Conservation (phyloP, 2,329 filamentous ascomycete genomes). For the Neocucurbitaria cava region DNA sequence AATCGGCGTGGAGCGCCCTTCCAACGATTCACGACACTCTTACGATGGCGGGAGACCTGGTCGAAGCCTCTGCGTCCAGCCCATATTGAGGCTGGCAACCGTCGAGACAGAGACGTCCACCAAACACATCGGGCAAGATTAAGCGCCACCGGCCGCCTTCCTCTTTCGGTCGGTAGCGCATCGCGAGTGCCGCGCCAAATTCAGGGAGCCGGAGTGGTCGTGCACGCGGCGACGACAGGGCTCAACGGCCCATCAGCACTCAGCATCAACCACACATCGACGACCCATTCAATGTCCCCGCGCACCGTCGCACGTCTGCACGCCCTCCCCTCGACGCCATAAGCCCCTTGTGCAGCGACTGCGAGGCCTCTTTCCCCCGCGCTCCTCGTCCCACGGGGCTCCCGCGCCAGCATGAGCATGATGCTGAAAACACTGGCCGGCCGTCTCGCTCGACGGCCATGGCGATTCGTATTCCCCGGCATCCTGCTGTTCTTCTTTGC, state of each 20-base stretch:
- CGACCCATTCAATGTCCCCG: constrained; percentile 19
- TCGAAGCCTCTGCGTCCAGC: too few relatives aligned
- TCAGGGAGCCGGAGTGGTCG: constrained; percentile 19
- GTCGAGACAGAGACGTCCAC: background rate
- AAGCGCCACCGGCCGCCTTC: constrained; percentile 8
- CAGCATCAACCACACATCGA: constrained; percentile 8
- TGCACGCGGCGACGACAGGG: constrained; percentile 3
- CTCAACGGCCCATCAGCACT: background rate
- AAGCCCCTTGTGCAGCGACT: constrained; percentile 1
- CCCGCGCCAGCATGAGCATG: constrained; percentile 5
- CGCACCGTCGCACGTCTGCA: constrained; percentile 13
- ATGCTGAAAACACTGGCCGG: constrained; percentile 37
- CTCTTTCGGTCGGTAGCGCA: constrained; percentile 6
- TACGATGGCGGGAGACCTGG: background rate
- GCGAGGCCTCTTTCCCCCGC: constrained; percentile 3
- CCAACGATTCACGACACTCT: background rate
- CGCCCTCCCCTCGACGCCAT: constrained; percentile 3
- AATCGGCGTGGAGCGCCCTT: background rate
- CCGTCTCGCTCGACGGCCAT: constrained; percentile 38
- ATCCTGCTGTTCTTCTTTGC: constrained; percentile 42
- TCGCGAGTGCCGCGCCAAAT: constrained; percentile 10
- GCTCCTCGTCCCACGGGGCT: constrained; percentile 6
- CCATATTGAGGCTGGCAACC: background rate
- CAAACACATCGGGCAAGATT: background rate
- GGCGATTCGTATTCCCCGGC: constrained; percentile 41